phyloP scores from a whole-genome alignment of 2,329 filamentous ascomycete genomes.

The Alternaria novae-zelandiae region DNA sequence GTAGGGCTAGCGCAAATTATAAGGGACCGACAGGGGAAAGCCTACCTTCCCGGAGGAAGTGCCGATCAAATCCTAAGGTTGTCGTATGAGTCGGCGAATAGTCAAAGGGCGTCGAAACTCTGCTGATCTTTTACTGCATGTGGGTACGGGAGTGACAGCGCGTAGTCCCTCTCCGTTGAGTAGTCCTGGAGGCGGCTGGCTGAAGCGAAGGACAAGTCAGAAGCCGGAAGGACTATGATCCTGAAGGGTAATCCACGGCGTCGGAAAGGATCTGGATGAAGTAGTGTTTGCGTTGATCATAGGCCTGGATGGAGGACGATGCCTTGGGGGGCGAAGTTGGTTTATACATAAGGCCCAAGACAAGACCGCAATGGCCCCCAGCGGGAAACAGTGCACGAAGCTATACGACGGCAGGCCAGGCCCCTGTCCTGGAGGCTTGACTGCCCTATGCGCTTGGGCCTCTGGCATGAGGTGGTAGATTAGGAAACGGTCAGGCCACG shows the following conservation, averaged over 20 bases:
- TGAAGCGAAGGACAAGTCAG: constrained; percentile 33
- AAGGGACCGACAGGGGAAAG: constrained; percentile 38
- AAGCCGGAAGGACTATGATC: constrained; percentile 19
- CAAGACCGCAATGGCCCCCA: constrained; percentile 38
- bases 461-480: constrained; percentile 44
- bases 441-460: constrained; percentile 43
- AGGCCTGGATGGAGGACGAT: constrained; percentile 38
- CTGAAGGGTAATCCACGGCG: constrained; percentile 14
- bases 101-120: constrained; percentile 20
- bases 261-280: constrained; percentile 26
- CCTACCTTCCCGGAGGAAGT: constrained; percentile 40
- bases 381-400: constrained; percentile 37
- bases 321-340: constrained; percentile 44
- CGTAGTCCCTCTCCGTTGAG: constrained; percentile 23
- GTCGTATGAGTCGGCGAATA: constrained; percentile 41
- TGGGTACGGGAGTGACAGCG: constrained; percentile 31
- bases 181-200: constrained; percentile 33
- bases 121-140: constrained; percentile 36
- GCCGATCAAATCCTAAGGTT: constrained; percentile 30
- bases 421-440: constrained; percentile 32
- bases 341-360: constrained; percentile 45
- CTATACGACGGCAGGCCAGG: constrained; percentile 34
- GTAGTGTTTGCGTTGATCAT: constrained; percentile 39
- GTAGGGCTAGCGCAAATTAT: constrained; percentile 27
- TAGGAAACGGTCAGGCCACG: constrained; percentile 41